Evolutionary conservation across 129 eudicot species (phyloP), one percentile per base, ranked within the genome.

Genomic region (Tagetes erecta): DNA sequence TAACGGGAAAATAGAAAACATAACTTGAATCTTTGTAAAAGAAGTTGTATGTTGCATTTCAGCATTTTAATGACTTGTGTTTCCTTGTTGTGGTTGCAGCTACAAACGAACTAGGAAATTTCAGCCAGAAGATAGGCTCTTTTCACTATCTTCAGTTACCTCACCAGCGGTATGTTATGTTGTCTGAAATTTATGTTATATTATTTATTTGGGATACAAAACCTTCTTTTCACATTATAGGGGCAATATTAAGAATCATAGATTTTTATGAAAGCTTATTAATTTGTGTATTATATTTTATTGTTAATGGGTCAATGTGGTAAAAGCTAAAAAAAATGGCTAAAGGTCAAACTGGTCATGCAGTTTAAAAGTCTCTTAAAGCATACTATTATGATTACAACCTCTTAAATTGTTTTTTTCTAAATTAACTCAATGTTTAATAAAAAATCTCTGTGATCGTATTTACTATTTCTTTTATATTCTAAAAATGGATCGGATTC

Each of bases 101-200:
- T 88, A 89, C 80, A 92, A 92, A 75, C 86, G 97, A 37, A 85
- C 96, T n/a, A 85, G 97, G 80, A 94, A 91, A 80, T 91, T 94
- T 82, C 97, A 91, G 84, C 94, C 91, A 40, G 97, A 91, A 86
- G 97, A 94, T 76, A 85, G 99, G 79, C 85, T 88, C 33, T 94
- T 94, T 63, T 94, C 99, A 45, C 81, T 94, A 63, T 94, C 99
- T 42, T 94, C 96, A 27, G 87, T 81, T 65, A 94, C 97, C 72
- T 94, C 99, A 76, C 99, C 91, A 39, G 99, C 96, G 41, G 99
- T 94, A 94, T 53, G 88, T 75, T 80, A 58, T 53, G 60, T 75
- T 20, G 27, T 20, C 27, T 20, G 0, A 20, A 20, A 27, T 53
- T 1, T 65, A 30, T 4, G 41, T 31, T 40, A 3, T 62, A 35